Evolutionary conservation across 768 basidiomycete genomes (phyloP), one percentile per base, ranked within the genome.

Genomic region (Boletus reticuloceps): DNA sequence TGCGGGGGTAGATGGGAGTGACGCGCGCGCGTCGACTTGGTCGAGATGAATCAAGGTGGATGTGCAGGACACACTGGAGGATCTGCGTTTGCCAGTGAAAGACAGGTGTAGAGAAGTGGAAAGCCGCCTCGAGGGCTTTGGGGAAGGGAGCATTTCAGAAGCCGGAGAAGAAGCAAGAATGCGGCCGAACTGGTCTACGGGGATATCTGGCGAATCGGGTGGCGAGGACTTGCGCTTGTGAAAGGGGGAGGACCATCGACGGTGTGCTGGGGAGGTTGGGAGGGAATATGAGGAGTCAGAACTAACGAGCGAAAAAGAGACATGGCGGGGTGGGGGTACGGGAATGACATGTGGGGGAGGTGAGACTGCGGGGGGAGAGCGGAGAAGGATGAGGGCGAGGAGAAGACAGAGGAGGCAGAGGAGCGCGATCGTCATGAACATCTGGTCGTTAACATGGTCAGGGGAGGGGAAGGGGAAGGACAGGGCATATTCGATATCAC

Each of bases 241-340:
- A 45, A 55, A 58, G 25, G 34, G 40, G 31, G 54, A n/a, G 10
- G 38, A 45, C 51, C 44, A 47, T 3, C 50, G 34, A 13, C 44
- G 58, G 13, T 19, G 49, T 6, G 4, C 13, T 27, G 49, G 2
- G 2, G 22, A 22, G 22, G 3, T 22, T 22, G 22, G 22, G 6
- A 25, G 25, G 5, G 25, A 1, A 25, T 38, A 16, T 6, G 53
- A 31, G 8, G 47, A 13, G 25, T 25, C 6, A 25, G 25, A 25
- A 6, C 25, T 25, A 32, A 10, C 4, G 1, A 53, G 37, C 36
- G 58, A 45, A 7, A 61, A 62, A 6, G 62, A 66, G 47, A 63
- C 65, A 40, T 58, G 63, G 34, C 57, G 66, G 2, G 58, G 36
- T n/a, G 47, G 58, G 32, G 36, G 31, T 4, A 20, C 0, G 39